These are phyloP conservation scores for Exophiala aquamarina DNA, from an alignment of 2,329 filamentous ascomycete species.

Conservation along the genomic window DNA sequence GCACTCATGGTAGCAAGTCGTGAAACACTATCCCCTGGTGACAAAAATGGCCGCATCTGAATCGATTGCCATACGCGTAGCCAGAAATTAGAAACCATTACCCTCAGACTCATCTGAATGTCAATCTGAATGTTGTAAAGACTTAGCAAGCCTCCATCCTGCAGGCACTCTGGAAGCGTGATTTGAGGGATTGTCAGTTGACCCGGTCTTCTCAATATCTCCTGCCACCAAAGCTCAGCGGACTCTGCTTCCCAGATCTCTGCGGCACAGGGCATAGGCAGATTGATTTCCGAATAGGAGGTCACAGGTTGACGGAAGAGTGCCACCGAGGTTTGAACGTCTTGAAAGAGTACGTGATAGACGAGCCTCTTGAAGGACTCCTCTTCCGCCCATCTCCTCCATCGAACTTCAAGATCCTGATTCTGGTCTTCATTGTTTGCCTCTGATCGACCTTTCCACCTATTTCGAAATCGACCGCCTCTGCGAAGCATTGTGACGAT, in stretches of 20 bases:
- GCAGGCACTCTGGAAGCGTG: background rate
- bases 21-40: background rate
- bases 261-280: constrained; percentile 56
- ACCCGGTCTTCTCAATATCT: constrained; percentile 41
- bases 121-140: constrained; percentile 1
- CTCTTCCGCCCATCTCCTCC: constrained; percentile 32
- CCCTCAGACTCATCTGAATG: constrained; percentile 3
- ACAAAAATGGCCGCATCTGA: background rate
- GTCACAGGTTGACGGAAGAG: constrained; percentile 58
- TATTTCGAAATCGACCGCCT: constrained; percentile 58
- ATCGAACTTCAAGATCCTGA: constrained; percentile 23
- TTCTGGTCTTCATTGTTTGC: constrained; percentile 6
- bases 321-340: constrained; percentile 67
- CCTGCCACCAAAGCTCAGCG: constrained; percentile 63
- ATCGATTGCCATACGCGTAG: constrained; percentile 7
- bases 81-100: constrained; percentile 6
- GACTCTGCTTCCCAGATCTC: constrained; percentile 66
- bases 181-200: too few species aligned
- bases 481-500: constrained; percentile 62
- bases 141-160: background rate
- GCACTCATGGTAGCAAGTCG: background rate
- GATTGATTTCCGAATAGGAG: constrained; percentile 13
- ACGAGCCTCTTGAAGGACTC: constrained; percentile 51
- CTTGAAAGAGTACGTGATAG: constrained; percentile 64
- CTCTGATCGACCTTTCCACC: background rate